Evolutionary conservation across 495 filamentous ascomycete genomes (phyloP).

Genomic region (Annulohypoxylon stygium): DNA sequence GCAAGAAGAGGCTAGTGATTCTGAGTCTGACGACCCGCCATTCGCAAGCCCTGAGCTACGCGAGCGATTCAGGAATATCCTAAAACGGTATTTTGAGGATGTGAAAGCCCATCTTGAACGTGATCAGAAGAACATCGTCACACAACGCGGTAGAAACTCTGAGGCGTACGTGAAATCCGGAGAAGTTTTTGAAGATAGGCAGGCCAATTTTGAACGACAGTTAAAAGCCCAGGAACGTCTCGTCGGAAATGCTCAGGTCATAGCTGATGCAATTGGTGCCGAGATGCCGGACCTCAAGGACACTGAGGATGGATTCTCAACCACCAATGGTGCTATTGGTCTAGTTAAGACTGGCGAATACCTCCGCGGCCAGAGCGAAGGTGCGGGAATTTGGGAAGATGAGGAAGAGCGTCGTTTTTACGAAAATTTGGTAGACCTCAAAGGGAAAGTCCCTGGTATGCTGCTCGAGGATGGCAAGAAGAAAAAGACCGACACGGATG

Average conservation of each 20-base stretch:
- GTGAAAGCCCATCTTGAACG: conserved; percentile 89
- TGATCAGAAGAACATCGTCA: conserved; percentile 86
- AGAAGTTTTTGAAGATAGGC: conserved; percentile 98
- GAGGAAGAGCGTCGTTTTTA: conserved; percentile 98
- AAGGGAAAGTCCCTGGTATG: conserved; percentile 93
- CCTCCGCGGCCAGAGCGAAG: conserved; percentile 87
- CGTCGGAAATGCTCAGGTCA: conserved; percentile 87
- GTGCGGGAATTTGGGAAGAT: conserved; percentile 98
- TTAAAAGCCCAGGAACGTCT: conserved; percentile 92
- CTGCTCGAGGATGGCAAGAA: conserved; percentile 95
- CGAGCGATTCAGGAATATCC: conserved; percentile 86
- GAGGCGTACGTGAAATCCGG: conserved; percentile 99
- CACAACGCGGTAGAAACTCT: conserved; percentile 91
- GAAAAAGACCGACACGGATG: conserved; percentile 83
- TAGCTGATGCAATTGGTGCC: conserved; percentile 88
- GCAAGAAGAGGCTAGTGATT: conserved; percentile 54
- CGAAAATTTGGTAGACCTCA: conserved; percentile 94
- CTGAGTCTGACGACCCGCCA: conserved; percentile 72
- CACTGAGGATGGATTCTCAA: conserved; percentile 74
- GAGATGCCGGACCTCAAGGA: conserved; percentile 96
- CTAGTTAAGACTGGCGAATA: conserved; percentile 95
- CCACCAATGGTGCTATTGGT: conserved; percentile 82
- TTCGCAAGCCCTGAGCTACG: conserved; percentile 81
- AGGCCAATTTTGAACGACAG: conserved; percentile 94
- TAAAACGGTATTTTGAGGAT: conserved; percentile 92